Evolutionary conservation across 164 flowering plant genomes (phyloP).

Genomic region (Umbilicus rupestris): DNA sequence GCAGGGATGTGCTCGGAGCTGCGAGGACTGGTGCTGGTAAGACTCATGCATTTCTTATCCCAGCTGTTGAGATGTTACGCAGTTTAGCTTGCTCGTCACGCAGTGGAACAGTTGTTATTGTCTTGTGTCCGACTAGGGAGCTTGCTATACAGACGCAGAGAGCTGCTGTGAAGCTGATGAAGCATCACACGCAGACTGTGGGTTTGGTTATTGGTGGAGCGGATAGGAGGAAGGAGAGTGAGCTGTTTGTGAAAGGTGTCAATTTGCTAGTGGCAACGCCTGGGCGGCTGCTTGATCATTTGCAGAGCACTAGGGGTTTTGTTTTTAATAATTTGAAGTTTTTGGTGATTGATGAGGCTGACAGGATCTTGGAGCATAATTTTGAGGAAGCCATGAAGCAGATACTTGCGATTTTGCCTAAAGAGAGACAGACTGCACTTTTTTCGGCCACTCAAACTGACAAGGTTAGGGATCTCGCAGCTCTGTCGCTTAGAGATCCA

Average conservation of each 20-base stretch:
- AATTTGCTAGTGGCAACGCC: slow-evolving; percentile 88
- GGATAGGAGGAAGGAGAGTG: slow-evolving; percentile 75
- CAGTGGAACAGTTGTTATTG: background rate
- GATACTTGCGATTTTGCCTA: slow-evolving; percentile 69
- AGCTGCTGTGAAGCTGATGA: slow-evolving; percentile 13
- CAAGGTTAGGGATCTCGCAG: slow-evolving; percentile 86
- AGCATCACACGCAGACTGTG: slow-evolving; percentile 73
- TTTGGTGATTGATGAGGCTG: slow-evolving; percentile 90
- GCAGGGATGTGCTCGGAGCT: background rate
- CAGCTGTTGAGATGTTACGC: background rate
- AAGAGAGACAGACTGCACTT: slow-evolving; percentile 90
- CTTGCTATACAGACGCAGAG: slow-evolving; percentile 1
- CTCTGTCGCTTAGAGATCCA: slow-evolving; percentile 65
- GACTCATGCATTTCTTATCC: background rate
- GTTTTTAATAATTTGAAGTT: slow-evolving; percentile 75
- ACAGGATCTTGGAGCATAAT: slow-evolving; percentile 77
- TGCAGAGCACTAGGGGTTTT: slow-evolving; percentile 76
- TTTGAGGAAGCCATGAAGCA: slow-evolving; percentile 96
- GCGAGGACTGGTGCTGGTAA: slow-evolving; percentile 3
- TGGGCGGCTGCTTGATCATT: slow-evolving; percentile 94
- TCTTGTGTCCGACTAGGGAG: slow-evolving; percentile 4
- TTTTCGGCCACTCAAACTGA: slow-evolving; percentile 95
- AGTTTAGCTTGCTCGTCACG: background rate
- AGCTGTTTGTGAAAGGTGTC: slow-evolving; percentile 74
- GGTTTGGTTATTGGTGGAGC: slow-evolving; percentile 89